Base-by-base conservation (phyloP, 495 filamentous ascomycete species). In the Hypoxylon cercidicola region DNA sequence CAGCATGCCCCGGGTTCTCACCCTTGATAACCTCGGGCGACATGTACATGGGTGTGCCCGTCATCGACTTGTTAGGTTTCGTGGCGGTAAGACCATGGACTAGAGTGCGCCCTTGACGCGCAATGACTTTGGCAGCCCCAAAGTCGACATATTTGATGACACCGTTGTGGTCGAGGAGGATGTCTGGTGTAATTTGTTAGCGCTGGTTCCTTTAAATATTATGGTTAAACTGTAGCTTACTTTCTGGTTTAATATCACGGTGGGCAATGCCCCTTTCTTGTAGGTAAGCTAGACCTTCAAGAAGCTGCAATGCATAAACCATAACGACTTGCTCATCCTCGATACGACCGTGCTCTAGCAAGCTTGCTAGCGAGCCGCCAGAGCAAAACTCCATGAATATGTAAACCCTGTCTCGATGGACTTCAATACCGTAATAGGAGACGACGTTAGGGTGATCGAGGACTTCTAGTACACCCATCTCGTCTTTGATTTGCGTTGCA, bases 381-480 rank as follows among this genome's bases (percentile, higher is more conserved):
- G 91, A 93, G 70, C 95, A 99, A 75, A 96, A 97, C 75, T 99
- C 95, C 95, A 99, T 99, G 77, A 99, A 99, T 66, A 99, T 96
- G 77, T 98, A 99, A 5, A 98, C 96, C 70, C 97, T 97, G 80
- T 99, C 95, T 37, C 95, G 87, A 75, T 98, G 95, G 2, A 97
- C 95, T 74, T 99, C 95, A 70, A 99, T 97, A 47, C 95, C 95
- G 70, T 94, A 93, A 77, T 99, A 99, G 6, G 92, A 93, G 5
- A 99, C 95, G 43, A 99, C 93, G 71, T 99, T 98, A 7, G 96
- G 96, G 71, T 98, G 95, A 71, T 97, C 93, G 20, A 99, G 83
- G 0, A 97, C 88, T 77, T 97, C 93, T 12, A 99, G 82, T 16
- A 99, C 95, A 44, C 88, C 88, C 93, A 98, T 97, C 74, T 99